These are phyloP conservation scores for Cladosporium oxysporum DNA, from an alignment of 2,329 filamentous ascomycete genomes.

Conservation along the genomic window DNA sequence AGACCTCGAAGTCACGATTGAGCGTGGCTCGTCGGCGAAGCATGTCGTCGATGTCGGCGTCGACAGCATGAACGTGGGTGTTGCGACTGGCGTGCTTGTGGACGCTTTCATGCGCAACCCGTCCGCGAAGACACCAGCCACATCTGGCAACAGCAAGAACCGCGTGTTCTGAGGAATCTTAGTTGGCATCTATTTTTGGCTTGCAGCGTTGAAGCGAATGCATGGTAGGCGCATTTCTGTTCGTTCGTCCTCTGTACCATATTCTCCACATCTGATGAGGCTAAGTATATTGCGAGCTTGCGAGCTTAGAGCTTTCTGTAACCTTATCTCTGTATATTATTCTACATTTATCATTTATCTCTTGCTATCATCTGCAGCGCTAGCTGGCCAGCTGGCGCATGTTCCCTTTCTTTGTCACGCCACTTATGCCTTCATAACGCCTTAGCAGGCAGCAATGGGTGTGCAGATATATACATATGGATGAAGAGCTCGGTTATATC, in stretches of 20 bases:
- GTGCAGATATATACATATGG: background rate
- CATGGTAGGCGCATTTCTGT: conserved; percentile 13
- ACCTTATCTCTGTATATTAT: background rate
- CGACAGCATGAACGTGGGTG: conserved; percentile 92
- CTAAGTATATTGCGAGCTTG: background rate
- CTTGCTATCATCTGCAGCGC: background rate
- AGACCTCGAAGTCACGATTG: conserved; percentile 65
- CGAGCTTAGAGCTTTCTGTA: background rate
- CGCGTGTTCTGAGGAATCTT: conserved; percentile 2
- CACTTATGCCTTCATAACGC: background rate
- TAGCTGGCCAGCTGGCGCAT: background rate
- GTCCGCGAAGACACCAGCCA: background rate
- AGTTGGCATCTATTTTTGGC: background rate
- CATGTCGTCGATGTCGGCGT: conserved; percentile 56
- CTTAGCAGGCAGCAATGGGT: background rate
- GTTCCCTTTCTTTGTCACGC: background rate
- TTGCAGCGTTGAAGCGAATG: conserved; percentile 8
- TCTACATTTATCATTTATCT: background rate
- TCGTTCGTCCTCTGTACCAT: background rate
- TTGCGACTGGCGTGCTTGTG: conserved; percentile 77
- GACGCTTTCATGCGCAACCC: conserved; percentile 56
- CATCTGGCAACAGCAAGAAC: background rate
- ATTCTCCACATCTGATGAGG: background rate
- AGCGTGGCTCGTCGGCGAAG: conserved; percentile 21
- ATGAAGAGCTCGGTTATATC: background rate